Percentiles rank a stretch among this genome's conserved stretches.
These are phyloP conservation scores for Podospora appendiculata DNA, from an alignment of 495 filamentous ascomycete genomes.

Conservation along the genomic window DNA sequence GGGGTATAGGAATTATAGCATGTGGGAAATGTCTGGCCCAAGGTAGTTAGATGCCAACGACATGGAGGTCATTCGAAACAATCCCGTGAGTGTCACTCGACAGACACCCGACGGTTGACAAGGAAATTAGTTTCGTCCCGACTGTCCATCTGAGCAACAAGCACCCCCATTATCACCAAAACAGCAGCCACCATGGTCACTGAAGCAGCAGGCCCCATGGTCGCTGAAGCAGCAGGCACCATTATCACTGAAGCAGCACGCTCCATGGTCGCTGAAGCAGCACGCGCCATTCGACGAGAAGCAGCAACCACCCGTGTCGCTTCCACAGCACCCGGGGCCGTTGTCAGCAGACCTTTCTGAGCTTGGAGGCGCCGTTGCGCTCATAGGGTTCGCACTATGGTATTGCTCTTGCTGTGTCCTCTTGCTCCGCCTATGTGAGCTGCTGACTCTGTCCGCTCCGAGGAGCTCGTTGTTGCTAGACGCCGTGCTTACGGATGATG, in stretches of 20 bases:
- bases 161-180: conserved; percentile 13
- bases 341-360: neutral
- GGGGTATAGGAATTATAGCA: too few relatives aligned
- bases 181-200: conserved; percentile 4
- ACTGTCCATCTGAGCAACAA: conserved; percentile 16
- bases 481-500: too few relatives aligned
- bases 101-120: neutral
- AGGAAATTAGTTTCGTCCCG: neutral
- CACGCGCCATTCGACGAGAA: neutral
- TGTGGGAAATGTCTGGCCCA: too few relatives aligned
- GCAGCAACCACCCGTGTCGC: neutral
- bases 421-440: too few relatives aligned
- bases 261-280: neutral
- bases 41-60: too few relatives aligned
- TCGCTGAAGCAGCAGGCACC: conserved; percentile 8
- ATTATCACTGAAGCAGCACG: conserved; percentile 6
- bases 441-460: too few relatives aligned
- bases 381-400: neutral
- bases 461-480: too few relatives aligned
- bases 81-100: too few relatives aligned
- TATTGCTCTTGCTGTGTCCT: neutral
- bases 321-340: neutral
- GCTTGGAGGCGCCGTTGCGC: neutral
- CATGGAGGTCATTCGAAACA: too few relatives aligned
- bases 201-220: conserved; percentile 10